Evolutionary conservation across 2,329 filamentous ascomycete genomes (phyloP).

Genomic region (Aspergillus sp.): DNA sequence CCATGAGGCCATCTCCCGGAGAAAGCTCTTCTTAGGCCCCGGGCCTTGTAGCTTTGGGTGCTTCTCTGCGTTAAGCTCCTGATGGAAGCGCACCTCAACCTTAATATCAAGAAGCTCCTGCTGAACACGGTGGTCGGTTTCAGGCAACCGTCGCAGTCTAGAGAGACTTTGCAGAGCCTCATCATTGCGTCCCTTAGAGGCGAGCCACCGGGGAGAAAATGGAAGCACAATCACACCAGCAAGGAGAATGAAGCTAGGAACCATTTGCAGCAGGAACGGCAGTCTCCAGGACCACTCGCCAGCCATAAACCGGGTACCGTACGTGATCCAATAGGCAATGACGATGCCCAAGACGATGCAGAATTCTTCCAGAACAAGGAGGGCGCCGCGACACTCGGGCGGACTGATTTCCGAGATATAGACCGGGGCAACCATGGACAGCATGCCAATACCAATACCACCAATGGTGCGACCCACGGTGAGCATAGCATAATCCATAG

Average conservation of each 20-base stretch:
- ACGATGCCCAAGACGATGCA: slow-evolving; percentile 45
- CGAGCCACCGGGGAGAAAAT: slow-evolving; percentile 58
- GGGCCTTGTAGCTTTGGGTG: slow-evolving; percentile 40
- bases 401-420: slow-evolving; percentile 55
- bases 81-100: slow-evolving; percentile 55
- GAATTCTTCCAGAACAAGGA: slow-evolving; percentile 45
- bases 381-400: slow-evolving; percentile 49
- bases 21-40: slow-evolving; percentile 36
- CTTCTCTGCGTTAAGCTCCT: slow-evolving; percentile 42
- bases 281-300: slow-evolving; percentile 50
- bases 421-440: slow-evolving; percentile 51
- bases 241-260: slow-evolving; percentile 39
- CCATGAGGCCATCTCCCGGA: slow-evolving; percentile 52
- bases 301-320: slow-evolving; percentile 44
- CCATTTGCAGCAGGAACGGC: slow-evolving; percentile 50
- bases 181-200: slow-evolving; percentile 47
- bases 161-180: slow-evolving; percentile 51
- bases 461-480: slow-evolving; percentile 52
- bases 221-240: slow-evolving; percentile 48
- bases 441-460: slow-evolving; percentile 54
- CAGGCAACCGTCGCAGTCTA: slow-evolving; percentile 51
- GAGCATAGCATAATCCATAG: slow-evolving; percentile 53
- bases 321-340: slow-evolving; percentile 45
- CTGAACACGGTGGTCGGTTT: slow-evolving; percentile 50
- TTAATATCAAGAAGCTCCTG: slow-evolving; percentile 53